Conservation (phyloP, 2,329 filamentous ascomycete genomes). For the Orbilia ellipsospora region DNA sequence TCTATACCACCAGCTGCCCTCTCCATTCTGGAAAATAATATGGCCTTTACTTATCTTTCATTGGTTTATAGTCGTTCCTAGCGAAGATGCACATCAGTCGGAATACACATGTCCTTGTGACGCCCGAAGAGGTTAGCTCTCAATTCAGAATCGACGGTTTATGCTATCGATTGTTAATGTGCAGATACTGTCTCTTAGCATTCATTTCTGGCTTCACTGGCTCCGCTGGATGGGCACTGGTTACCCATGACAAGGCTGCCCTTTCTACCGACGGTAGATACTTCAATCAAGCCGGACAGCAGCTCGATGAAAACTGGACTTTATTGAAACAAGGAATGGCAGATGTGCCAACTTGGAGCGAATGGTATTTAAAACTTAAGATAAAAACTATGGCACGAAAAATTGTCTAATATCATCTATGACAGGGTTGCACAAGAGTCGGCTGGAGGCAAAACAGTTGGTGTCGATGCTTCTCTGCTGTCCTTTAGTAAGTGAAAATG, state of each 20-base stretch:
- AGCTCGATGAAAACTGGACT: slow-evolving; percentile 90
- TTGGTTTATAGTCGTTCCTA: slow-evolving; percentile 80
- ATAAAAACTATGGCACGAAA: slow-evolving; percentile 13
- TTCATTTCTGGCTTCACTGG: slow-evolving; percentile 95
- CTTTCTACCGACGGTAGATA: slow-evolving; percentile 96
- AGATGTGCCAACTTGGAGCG: slow-evolving; percentile 96
- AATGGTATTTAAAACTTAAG: slow-evolving; percentile 73
- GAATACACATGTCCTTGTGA: slow-evolving; percentile 99
- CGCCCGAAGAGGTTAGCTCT: slow-evolving; percentile 74
- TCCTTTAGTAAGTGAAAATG: slow-evolving; percentile 69
- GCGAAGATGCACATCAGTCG: slow-evolving; percentile 96
- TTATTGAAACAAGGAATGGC: slow-evolving; percentile 92
- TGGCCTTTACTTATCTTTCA: slow-evolving; percentile 61
- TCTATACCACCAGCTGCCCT: slow-evolving; percentile 19
- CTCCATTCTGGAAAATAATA: not conserved
- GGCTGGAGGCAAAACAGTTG: slow-evolving; percentile 86
- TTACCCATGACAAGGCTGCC: slow-evolving; percentile 86
- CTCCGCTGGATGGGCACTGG: slow-evolving; percentile 90
- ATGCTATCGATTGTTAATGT: slow-evolving; percentile 5
- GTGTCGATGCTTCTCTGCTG: slow-evolving; percentile 88
- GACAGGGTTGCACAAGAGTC: slow-evolving; percentile 78
- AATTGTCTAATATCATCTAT: slow-evolving; percentile 42
- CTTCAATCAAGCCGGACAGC: slow-evolving; percentile 93
- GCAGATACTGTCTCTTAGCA: slow-evolving; percentile 64
- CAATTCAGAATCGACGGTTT: not conserved